phyloP scores from a whole-genome alignment of 2,329 filamentous ascomycete species.

The Alternaria angustiovoidea region DNA sequence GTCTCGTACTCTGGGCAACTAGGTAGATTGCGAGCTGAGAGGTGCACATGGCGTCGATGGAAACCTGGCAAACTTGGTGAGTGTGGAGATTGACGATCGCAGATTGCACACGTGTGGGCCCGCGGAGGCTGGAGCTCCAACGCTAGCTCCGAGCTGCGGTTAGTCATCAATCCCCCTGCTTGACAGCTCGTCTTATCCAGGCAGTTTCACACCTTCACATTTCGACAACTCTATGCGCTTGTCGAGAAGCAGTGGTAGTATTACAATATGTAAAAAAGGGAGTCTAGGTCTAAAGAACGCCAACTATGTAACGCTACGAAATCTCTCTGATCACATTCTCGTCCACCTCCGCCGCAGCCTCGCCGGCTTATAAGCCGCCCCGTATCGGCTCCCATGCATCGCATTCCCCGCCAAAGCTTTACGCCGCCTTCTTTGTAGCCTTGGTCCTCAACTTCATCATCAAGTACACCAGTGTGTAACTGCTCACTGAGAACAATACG shows the following conservation, averaged over 20 bases:
- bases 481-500: constrained; percentile 63
- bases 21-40: neutral
- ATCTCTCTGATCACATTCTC: too few relatives aligned
- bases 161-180: neutral
- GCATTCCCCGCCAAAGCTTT: neutral
- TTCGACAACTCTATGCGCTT: neutral
- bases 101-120: neutral
- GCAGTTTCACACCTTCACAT: neutral
- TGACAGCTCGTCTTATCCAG: neutral
- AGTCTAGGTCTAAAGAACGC: neutral
- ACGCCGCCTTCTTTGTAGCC: constrained; percentile 18
- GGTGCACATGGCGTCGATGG: neutral
- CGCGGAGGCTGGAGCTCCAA: neutral
- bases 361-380: too few relatives aligned
- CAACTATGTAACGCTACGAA: neutral
- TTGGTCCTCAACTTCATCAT: constrained; percentile 54
- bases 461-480: constrained; percentile 59
- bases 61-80: neutral
- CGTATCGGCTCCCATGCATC: too few relatives aligned
- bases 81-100: neutral
- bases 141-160: neutral
- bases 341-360: too few relatives aligned
- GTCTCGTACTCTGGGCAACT: neutral
- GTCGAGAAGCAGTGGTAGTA: neutral
- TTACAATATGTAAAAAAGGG: neutral